These are phyloP conservation scores for Cryptosporidium canis DNA, from an alignment of 169 alveolate genomes.

Conservation along the genomic window DNA sequence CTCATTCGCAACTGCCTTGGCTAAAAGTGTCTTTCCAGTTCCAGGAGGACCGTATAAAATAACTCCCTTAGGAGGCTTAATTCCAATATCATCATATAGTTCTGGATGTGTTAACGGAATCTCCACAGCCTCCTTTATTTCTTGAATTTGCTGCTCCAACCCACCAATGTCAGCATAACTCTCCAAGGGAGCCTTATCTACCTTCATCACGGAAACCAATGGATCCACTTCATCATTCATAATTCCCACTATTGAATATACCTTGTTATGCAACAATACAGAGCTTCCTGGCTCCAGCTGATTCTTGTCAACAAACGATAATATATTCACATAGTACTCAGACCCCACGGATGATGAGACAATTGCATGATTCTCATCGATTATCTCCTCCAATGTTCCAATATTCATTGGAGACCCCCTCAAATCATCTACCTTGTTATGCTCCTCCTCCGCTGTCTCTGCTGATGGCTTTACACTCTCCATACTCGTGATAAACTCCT, in stretches of 20 bases:
- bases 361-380: slow-evolving; percentile 98
- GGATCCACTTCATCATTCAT: slow-evolving; percentile 98
- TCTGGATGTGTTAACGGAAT: slow-evolving; percentile 99
- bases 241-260: slow-evolving; percentile 96
- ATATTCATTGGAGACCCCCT: slow-evolving; percentile 98
- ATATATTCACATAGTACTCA: slow-evolving; percentile 96
- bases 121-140: slow-evolving; percentile 93
- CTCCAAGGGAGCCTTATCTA: slow-evolving; percentile 99
- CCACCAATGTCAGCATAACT: slow-evolving; percentile 99
- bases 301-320: slow-evolving; percentile 98
- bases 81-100: slow-evolving; percentile 98
- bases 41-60: slow-evolving; percentile 95
- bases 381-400: slow-evolving; percentile 97
- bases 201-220: slow-evolving; percentile 95
- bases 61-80: slow-evolving; percentile 94
- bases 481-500: slow-evolving; percentile 91
- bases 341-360: slow-evolving; percentile 98
- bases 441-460: slow-evolving; percentile 87
- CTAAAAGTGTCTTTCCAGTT: slow-evolving; percentile 92
- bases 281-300: slow-evolving; percentile 98
- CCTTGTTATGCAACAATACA: slow-evolving; percentile 94
- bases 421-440: slow-evolving; percentile 91
- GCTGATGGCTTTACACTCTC: slow-evolving; percentile 85
- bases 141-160: slow-evolving; percentile 96
- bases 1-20: slow-evolving; percentile 96